These are phyloP conservation scores for Xylaria intraflava DNA, from an alignment of 495 filamentous ascomycete genomes.

Conservation along the genomic window DNA sequence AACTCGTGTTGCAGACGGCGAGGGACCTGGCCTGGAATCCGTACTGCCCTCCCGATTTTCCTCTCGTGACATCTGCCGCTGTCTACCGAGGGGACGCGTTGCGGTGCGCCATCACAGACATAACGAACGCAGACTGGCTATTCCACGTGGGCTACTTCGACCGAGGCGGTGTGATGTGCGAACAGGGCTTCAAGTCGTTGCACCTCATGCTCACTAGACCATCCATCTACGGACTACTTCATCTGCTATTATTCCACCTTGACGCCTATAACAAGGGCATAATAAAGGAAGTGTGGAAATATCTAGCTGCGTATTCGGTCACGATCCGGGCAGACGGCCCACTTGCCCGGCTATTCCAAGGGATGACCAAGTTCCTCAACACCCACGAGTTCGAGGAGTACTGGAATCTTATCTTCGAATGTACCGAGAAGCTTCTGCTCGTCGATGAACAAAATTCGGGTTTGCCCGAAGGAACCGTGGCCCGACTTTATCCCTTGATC, in stretches of 20 bases:
- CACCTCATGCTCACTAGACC: conserved; percentile 23
- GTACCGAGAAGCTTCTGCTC: conserved; percentile 22
- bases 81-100: conserved; percentile 25
- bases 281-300: conserved; percentile 27
- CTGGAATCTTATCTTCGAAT: conserved; percentile 27
- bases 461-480: conserved; percentile 22
- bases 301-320: conserved; percentile 24
- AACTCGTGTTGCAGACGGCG: conserved; percentile 24
- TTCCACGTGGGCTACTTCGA: conserved; percentile 24
- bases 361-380: conserved; percentile 22
- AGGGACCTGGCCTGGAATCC: conserved; percentile 28
- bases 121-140: conserved; percentile 29
- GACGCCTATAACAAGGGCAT: conserved; percentile 26
- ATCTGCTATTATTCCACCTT: conserved; percentile 23
- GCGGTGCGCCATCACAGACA: conserved; percentile 28
- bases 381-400: conserved; percentile 27
- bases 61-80: conserved; percentile 20
- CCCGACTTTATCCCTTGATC: conserved; percentile 22
- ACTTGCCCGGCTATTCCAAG: conserved; percentile 22
- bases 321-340: conserved; percentile 17
- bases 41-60: conserved; percentile 23
- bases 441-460: conserved; percentile 23
- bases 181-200: conserved; percentile 23
- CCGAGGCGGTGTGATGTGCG: conserved; percentile 25
- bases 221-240: conserved; percentile 25